These are phyloP conservation scores for Cucumis hystrix DNA, from an alignment of 306 rosid genomes.

Conservation along the genomic window DNA sequence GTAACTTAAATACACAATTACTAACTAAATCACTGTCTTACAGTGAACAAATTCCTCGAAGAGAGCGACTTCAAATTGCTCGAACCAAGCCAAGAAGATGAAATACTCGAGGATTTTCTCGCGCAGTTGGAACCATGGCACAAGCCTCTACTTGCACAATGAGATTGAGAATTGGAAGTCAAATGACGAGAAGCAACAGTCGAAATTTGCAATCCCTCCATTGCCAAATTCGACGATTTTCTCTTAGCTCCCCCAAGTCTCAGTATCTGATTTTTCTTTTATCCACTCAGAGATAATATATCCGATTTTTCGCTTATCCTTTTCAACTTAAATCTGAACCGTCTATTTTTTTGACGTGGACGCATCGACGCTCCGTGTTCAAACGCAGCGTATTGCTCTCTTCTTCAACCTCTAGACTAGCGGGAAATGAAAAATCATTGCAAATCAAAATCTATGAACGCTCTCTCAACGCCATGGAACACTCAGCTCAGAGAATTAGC, in stretches of 20 bases:
- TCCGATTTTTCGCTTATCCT: conserved; percentile 7
- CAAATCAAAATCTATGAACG: conserved; percentile 4
- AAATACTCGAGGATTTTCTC: conserved; percentile 19
- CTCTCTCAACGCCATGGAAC: conserved; percentile 46
- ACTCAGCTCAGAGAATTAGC: conserved; percentile 46
- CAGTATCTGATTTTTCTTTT: conserved; percentile 3
- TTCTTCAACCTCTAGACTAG: not conserved
- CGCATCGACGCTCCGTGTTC: not conserved
- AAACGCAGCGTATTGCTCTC: not conserved
- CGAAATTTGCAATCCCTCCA: conserved; percentile 64
- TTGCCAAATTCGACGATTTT: conserved; percentile 9
- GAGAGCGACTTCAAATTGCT: conserved; percentile 31
- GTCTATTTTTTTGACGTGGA: not conserved
- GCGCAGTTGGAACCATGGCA: conserved; percentile 14
- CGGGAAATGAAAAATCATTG: not conserved
- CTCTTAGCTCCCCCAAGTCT: not conserved
- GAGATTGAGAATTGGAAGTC: conserved; percentile 26
- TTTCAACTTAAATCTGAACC: not conserved
- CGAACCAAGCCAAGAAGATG: conserved; percentile 33
- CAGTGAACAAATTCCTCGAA: conserved; percentile 57
- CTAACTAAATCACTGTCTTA: conserved; percentile 19
- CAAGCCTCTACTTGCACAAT: conserved; percentile 13
- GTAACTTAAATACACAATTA: not conserved
- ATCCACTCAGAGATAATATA: conserved; percentile 19
- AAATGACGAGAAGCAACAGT: conserved; percentile 61